These are phyloP conservation scores for Fusarium ramigenum DNA, from an alignment of 2,329 filamentous ascomycete genomes.

Conservation along the genomic window DNA sequence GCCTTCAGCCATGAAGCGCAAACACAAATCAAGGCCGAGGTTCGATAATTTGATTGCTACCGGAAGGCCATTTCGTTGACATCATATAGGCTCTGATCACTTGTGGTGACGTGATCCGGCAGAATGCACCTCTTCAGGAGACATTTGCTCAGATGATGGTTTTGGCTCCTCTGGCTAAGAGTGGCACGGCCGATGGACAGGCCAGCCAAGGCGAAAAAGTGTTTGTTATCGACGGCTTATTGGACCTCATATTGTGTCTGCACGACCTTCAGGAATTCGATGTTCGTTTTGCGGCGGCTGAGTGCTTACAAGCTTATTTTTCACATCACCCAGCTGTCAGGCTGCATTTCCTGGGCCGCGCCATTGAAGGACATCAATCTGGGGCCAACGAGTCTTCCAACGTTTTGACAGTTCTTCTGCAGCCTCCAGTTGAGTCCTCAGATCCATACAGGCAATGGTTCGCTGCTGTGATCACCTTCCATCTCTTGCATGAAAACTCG, in stretches of 20 bases:
- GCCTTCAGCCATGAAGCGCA: slow-evolving; percentile 80
- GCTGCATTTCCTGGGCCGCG: slow-evolving; percentile 84
- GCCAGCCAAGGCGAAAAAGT: slow-evolving; percentile 67
- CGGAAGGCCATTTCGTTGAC: slow-evolving; percentile 20
- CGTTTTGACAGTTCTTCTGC: slow-evolving; percentile 83
- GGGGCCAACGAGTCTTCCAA: slow-evolving; percentile 87
- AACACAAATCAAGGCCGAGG: slow-evolving; percentile 83
- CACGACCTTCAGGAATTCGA: slow-evolving; percentile 76
- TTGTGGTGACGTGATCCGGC: slow-evolving; percentile 88
- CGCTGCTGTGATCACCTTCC: slow-evolving; percentile 85
- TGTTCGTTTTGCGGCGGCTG: slow-evolving; percentile 83
- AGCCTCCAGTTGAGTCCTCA: slow-evolving; percentile 67
- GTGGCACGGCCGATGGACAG: slow-evolving; percentile 50
- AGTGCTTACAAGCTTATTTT: slow-evolving; percentile 94
- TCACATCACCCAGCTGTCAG: slow-evolving; percentile 82
- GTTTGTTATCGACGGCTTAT: slow-evolving; percentile 92
- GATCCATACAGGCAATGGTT: slow-evolving; percentile 94
- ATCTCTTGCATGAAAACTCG: slow-evolving; percentile 82
- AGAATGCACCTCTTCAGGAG: slow-evolving; percentile 83
- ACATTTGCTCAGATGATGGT: slow-evolving; percentile 89
- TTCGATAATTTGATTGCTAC: slow-evolving; percentile 46
- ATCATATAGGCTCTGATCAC: slow-evolving; percentile 74
- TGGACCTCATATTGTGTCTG: slow-evolving; percentile 81
- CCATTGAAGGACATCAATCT: slow-evolving; percentile 85
- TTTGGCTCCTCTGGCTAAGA: slow-evolving; percentile 61